These are phyloP conservation scores for Nymphaea colorata DNA, from an alignment of 164 flowering plant species.

Conservation along the genomic window DNA sequence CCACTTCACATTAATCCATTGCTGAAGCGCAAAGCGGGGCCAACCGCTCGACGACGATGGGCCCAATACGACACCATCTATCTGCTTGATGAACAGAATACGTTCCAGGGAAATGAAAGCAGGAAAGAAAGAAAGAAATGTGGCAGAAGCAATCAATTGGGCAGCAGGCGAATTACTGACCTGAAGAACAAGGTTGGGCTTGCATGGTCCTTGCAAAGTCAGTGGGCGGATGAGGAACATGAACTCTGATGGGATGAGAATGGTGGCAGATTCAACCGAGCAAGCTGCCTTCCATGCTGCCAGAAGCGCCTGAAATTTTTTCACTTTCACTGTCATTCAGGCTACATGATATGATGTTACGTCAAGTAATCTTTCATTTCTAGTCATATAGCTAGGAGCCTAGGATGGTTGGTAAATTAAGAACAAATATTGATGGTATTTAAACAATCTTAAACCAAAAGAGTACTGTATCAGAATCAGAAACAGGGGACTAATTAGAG, in stretches of 20 bases:
- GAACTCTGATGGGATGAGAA: slow-evolving; percentile 44
- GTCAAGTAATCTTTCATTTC: too few relatives aligned
- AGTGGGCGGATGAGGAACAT: slow-evolving; percentile 55
- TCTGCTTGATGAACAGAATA: slow-evolving; percentile 24
- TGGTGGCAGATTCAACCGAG: slow-evolving; percentile 31
- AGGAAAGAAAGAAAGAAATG: too few relatives aligned
- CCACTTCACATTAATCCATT: slow-evolving; percentile 87
- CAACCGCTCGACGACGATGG: slow-evolving; percentile 45
- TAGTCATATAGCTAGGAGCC: too few relatives aligned
- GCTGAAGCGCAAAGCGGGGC: slow-evolving; percentile 47
- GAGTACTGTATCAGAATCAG: too few relatives aligned
- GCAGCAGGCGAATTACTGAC: slow-evolving; percentile 12
- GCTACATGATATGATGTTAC: too few relatives aligned
- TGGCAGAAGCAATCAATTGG: too few relatives aligned
- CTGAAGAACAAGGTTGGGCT: slow-evolving; percentile 62
- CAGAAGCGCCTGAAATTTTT: slow-evolving; percentile 39
- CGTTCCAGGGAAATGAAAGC: background rate
- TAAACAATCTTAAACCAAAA: too few relatives aligned
- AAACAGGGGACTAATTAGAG: too few relatives aligned
- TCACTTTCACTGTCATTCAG: background rate
- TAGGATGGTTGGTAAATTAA: too few relatives aligned
- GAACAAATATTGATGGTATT: too few relatives aligned
- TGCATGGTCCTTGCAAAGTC: slow-evolving; percentile 72
- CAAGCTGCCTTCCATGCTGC: slow-evolving; percentile 84
- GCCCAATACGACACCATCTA: slow-evolving; percentile 70